These are phyloP conservation scores for Psilocybe subaeruginosa DNA, from an alignment of 768 basidiomycete species.

Conservation along the genomic window DNA sequence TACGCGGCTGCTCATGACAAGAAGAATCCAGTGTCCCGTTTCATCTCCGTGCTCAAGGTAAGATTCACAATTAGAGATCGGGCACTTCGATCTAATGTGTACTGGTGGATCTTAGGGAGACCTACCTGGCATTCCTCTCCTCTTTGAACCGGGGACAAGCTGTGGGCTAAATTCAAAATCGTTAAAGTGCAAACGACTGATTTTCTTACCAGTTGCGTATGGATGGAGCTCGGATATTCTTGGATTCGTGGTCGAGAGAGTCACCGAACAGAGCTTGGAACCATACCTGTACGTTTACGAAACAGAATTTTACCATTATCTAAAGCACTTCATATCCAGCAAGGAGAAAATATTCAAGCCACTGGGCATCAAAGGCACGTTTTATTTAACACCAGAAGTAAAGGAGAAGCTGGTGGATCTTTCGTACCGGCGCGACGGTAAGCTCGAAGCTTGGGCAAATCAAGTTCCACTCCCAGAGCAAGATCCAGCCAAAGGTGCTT, in stretches of 20 bases:
- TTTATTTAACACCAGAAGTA: constrained; percentile 28
- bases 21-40: constrained; percentile 11
- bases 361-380: constrained; percentile 28
- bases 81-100: too few relatives aligned
- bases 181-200: not conserved
- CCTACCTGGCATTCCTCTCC: constrained; percentile 25
- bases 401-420: constrained; percentile 23
- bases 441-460: constrained; percentile 18
- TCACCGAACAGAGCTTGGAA: constrained; percentile 30
- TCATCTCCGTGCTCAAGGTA: constrained; percentile 23
- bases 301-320: constrained; percentile 28
- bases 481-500: constrained; percentile 24
- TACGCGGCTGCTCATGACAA: constrained; percentile 5
- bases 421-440: constrained; percentile 20
- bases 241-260: constrained; percentile 35
- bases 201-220: constrained; percentile 26
- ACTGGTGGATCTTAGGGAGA: constrained; percentile 20
- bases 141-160: constrained; percentile 33
- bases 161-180: constrained; percentile 19
- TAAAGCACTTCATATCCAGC: constrained; percentile 19
- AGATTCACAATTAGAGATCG: not conserved
- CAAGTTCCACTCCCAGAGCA: constrained; percentile 23
- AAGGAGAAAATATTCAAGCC: constrained; percentile 34
- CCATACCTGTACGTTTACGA: constrained; percentile 31
- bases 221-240: constrained; percentile 33